A percentile compares a stretch with the other conserved stretches of the same genome.
Conservation (phyloP, 2,329 filamentous ascomycete species). For the Cladosporium sp. region DNA sequence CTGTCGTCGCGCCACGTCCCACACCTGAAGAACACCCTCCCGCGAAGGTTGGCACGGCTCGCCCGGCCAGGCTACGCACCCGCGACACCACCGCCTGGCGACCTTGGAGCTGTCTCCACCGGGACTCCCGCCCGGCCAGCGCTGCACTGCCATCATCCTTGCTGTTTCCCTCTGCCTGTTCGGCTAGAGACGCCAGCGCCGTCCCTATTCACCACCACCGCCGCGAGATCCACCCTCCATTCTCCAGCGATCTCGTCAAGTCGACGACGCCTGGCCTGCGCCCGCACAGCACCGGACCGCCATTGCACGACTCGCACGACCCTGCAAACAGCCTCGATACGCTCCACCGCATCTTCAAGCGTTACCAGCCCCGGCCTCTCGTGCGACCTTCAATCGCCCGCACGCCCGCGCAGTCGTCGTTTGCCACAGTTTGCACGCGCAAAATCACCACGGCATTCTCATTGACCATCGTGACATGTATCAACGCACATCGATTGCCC, state of each 20-base stretch:
- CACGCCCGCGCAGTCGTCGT: neutral
- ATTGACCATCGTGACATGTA: conserved; percentile 8
- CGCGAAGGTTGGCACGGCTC: neutral
- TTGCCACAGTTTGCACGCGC: conserved; percentile 8
- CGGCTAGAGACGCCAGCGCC: neutral
- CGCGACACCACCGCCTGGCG: no score
- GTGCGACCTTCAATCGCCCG: conserved; percentile 1
- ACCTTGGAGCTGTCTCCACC: no score
- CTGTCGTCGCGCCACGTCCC: neutral
- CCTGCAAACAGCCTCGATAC: neutral
- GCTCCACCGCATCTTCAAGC: conserved; percentile 7
- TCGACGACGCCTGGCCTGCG: neutral
- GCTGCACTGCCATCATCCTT: no score
- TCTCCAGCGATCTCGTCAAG: no score
- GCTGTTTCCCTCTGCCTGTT: neutral
- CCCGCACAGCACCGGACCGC: neutral
- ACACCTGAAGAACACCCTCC: neutral
- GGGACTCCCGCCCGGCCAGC: no score
- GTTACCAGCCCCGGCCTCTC: neutral
- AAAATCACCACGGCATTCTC: neutral
- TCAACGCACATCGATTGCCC: neutral
- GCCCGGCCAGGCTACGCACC: no score
- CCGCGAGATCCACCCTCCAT: neutral
- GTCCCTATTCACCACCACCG: neutral
- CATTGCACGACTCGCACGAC: conserved; percentile 4